These are phyloP conservation scores for Abelmoschus esculentus DNA, from an alignment of 345 rosid species.

Conservation along the genomic window DNA sequence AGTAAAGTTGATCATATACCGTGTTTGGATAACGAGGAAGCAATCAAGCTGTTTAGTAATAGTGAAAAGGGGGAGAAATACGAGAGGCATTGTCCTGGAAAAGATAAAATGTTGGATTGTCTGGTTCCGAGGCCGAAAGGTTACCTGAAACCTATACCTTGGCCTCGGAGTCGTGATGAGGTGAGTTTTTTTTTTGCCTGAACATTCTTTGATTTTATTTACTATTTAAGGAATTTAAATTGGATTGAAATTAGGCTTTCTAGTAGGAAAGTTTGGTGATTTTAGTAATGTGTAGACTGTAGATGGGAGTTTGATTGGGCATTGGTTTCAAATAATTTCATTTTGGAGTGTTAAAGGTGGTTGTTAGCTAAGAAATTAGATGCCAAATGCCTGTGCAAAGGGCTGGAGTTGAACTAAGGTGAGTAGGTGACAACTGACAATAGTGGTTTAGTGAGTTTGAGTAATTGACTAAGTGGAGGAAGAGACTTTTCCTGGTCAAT, in stretches of 20 bases:
- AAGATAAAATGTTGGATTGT: slow-evolving; percentile 33
- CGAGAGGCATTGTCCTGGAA: slow-evolving; percentile 48
- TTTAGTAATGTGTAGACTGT: background rate
- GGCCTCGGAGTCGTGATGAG: slow-evolving; percentile 66
- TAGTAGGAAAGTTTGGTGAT: background rate
- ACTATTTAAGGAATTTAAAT: background rate
- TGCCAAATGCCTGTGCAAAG: background rate
- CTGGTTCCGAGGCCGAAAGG: slow-evolving; percentile 48
- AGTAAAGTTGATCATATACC: slow-evolving; percentile 39
- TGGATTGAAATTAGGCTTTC: background rate
- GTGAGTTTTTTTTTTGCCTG: slow-evolving; percentile 16
- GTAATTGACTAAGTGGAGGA: background rate
- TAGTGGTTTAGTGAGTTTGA: background rate
- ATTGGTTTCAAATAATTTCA: background rate
- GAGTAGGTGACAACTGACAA: background rate
- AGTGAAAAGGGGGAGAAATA: slow-evolving; percentile 26
- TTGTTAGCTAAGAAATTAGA: background rate
- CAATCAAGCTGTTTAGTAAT: slow-evolving; percentile 25
- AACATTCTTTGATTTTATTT: background rate
- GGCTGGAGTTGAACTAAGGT: background rate
- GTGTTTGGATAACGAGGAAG: slow-evolving; percentile 38
- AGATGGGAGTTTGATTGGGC: background rate
- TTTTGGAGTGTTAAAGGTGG: background rate
- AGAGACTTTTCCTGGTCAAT: background rate
- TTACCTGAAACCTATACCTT: slow-evolving; percentile 37